Percentiles rank a stretch among this genome's conserved stretches.
Evolutionary conservation across 2,329 filamentous ascomycete species (phyloP).

Genomic region (Arthrobotrys musiformis): DNA sequence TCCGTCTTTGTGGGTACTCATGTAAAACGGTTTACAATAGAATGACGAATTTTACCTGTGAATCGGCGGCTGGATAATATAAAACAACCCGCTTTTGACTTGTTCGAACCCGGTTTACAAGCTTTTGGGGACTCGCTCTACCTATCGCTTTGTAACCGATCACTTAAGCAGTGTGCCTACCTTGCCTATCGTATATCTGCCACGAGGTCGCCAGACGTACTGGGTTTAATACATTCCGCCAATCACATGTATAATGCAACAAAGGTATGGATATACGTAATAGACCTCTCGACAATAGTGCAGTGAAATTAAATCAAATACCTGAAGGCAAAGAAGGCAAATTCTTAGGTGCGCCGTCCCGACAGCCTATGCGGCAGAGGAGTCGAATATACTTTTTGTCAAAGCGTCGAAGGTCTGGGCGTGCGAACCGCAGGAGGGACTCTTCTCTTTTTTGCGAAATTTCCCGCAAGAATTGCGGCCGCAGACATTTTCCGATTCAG

Average conservation of each 20-base stretch:
- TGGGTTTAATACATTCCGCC: background rate
- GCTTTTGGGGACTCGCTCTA: background rate
- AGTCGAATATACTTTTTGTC: constrained; percentile 24
- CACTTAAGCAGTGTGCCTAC: background rate
- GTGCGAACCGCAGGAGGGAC: background rate
- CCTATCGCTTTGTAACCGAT: background rate
- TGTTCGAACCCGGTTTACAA: background rate
- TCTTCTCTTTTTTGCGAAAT: background rate
- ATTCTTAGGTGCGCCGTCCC: background rate
- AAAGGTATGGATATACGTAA: background rate
- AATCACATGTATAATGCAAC: background rate
- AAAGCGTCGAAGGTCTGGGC: constrained; percentile 48
- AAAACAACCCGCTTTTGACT: background rate
- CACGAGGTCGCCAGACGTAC: background rate
- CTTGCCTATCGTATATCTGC: background rate
- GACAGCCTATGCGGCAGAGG: constrained; percentile 13
- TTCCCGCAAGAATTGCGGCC: background rate
- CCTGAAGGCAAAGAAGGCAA: background rate
- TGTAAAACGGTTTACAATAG: background rate
- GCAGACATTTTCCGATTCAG: constrained; percentile 42
- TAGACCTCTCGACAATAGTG: background rate
- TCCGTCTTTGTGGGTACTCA: background rate
- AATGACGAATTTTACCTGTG: background rate
- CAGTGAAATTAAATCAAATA: background rate
- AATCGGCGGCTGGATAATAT: background rate